phyloP scores from a whole-genome alignment of 108 stramenopile genomes.

The Cyclotella cryptica region DNA sequence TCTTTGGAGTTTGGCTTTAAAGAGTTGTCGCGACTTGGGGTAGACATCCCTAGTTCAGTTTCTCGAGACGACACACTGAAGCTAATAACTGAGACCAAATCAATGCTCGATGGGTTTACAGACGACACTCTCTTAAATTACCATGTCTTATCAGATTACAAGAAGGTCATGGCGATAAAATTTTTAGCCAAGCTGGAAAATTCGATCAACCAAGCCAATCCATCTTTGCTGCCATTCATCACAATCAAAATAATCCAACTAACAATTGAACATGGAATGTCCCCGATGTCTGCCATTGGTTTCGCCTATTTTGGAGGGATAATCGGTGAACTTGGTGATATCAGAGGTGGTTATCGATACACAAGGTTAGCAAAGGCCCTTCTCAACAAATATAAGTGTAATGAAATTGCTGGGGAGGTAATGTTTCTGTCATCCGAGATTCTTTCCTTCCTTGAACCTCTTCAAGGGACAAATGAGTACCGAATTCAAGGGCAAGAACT shows the following conservation, averaged over 20 bases:
- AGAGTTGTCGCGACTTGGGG: slow-evolving; percentile 14
- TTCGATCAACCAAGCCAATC: background rate
- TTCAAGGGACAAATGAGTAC: slow-evolving; percentile 10
- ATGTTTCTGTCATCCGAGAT: background rate
- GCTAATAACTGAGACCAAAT: background rate
- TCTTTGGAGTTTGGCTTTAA: background rate
- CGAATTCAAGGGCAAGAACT: background rate
- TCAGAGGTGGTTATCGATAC: slow-evolving; percentile 20
- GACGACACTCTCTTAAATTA: slow-evolving; percentile 17
- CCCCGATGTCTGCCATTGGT: slow-evolving; percentile 18
- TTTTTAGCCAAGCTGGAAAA: background rate
- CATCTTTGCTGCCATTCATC: background rate
- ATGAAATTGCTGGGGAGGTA: background rate
- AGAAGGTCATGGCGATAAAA: slow-evolving; percentile 26
- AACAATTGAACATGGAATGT: slow-evolving; percentile 22
- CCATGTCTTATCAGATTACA: slow-evolving; percentile 3
- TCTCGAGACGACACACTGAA: background rate
- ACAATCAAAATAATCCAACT: slow-evolving; percentile 11
- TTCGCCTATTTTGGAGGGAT: slow-evolving; percentile 27
- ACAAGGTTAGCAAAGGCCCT: slow-evolving; percentile 23
- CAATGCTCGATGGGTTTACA: slow-evolving; percentile 10
- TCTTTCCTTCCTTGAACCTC: slow-evolving; percentile 14
- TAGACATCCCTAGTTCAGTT: background rate
- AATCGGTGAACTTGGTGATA: slow-evolving; percentile 8
- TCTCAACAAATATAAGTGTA: background rate